Conservation (phyloP, 2,329 filamentous ascomycete genomes). For the Plectosphaerella sp. region DNA sequence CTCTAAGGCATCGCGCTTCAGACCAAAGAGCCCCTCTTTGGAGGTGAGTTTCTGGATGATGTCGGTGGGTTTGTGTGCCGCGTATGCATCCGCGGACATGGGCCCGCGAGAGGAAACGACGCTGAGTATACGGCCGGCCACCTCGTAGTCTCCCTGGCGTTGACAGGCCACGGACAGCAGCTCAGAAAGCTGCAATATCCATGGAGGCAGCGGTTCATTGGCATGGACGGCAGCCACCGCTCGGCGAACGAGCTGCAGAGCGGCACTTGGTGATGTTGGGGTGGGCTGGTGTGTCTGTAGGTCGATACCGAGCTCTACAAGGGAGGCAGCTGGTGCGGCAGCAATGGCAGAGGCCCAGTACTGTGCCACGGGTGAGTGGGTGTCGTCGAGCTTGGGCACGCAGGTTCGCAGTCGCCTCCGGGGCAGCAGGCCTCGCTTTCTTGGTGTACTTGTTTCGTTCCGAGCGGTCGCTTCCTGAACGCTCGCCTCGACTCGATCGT, state of each 20-base stretch:
- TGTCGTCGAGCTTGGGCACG: too few relatives aligned
- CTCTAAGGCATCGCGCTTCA: neutral
- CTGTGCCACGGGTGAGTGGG: too few relatives aligned
- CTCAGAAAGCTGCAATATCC: constrained; percentile 7
- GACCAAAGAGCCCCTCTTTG: neutral
- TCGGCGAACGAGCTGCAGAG: constrained; percentile 5
- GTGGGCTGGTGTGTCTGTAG: neutral
- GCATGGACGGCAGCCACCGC: constrained; percentile 3
- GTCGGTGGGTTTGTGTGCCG: constrained; percentile 3
- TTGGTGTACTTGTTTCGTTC: too few relatives aligned
- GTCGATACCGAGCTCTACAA: neutral
- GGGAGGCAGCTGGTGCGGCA: neutral
- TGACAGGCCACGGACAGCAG: constrained; percentile 7
- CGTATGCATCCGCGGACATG: neutral
- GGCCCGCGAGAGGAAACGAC: constrained; percentile 3
- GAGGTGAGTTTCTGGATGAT: constrained; percentile 3
- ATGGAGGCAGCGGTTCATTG: constrained; percentile 3
- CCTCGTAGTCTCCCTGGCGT: constrained; percentile 1
- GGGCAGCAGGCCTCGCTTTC: too few relatives aligned
- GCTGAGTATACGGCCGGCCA: constrained; percentile 6
- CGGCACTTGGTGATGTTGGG: constrained; percentile 1
- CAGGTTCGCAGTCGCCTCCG: too few relatives aligned
- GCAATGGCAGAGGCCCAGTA: neutral
- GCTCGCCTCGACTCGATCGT: neutral
- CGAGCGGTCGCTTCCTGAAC: too few relatives aligned